Conservation (phyloP, 495 filamentous ascomycete species). For the Penicillium coprophilum region DNA sequence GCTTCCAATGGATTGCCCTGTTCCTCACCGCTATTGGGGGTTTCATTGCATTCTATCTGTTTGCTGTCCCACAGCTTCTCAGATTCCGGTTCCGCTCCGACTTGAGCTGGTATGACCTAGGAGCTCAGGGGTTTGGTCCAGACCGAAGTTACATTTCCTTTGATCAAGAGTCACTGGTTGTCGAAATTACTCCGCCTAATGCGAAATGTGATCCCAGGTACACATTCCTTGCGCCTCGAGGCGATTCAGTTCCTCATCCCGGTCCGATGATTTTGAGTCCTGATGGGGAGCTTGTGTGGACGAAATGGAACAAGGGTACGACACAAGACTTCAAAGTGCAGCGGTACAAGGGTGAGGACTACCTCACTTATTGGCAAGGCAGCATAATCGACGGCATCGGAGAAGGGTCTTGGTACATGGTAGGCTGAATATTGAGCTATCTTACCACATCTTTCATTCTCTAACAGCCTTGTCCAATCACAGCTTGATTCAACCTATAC, state of each 20-base stretch:
- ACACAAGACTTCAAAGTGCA: conserved; percentile 50
- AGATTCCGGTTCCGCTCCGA: conserved; percentile 34
- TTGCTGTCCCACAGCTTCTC: conserved; percentile 31
- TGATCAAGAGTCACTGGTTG: conserved; percentile 32
- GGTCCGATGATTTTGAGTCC: conserved; percentile 50
- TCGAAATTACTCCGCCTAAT: conserved; percentile 31
- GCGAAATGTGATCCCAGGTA: conserved; percentile 43
- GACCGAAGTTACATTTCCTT: conserved; percentile 35
- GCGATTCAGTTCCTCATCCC: conserved; percentile 41
- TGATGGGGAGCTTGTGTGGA: conserved; percentile 47
- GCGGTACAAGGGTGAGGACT: conserved; percentile 44
- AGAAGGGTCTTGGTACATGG: conserved; percentile 54
- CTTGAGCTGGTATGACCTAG: conserved; percentile 38
- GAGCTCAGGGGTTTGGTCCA: conserved; percentile 38
- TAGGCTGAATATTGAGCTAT: conserved; percentile 19
- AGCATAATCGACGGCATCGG: conserved; percentile 49
- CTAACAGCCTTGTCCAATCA: conserved; percentile 1
- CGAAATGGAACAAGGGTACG: conserved; percentile 38
- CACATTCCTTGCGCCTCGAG: conserved; percentile 46
- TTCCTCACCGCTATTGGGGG: conserved; percentile 16
- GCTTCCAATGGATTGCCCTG: conserved; percentile 17
- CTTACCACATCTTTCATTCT: neutral
- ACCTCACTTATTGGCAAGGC: conserved; percentile 57
- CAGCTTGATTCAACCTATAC: conserved; percentile 51
- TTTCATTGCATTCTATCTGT: conserved; percentile 23